These are phyloP conservation scores for Trichoderma erinaceum DNA, from an alignment of 495 filamentous ascomycete genomes.

Conservation along the genomic window DNA sequence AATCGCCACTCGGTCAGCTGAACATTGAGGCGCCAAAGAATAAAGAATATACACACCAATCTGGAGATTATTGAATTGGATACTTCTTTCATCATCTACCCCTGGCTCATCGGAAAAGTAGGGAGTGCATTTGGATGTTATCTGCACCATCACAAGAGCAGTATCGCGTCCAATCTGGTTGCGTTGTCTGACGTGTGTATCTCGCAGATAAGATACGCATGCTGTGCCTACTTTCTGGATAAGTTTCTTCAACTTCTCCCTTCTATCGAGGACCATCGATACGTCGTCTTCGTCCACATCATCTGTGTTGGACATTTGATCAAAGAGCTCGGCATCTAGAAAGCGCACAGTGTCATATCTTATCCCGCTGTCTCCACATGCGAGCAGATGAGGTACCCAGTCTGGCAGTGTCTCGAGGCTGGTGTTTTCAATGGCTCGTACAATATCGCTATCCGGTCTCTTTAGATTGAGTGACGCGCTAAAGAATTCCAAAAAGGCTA, in stretches of 20 bases:
- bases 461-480: slow-evolving; percentile 29
- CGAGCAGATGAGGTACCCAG: slow-evolving; percentile 65
- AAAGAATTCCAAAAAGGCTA: slow-evolving; percentile 39
- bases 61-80: slow-evolving; percentile 33
- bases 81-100: slow-evolving; percentile 28
- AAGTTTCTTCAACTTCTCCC: not conserved
- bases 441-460: slow-evolving; percentile 22
- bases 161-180: slow-evolving; percentile 37
- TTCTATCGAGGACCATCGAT: not conserved
- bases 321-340: slow-evolving; percentile 52
- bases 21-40: not conserved
- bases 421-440: slow-evolving; percentile 24
- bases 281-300: not conserved
- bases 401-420: slow-evolving; percentile 48
- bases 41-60: slow-evolving; percentile 32
- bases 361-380: slow-evolving; percentile 52
- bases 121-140: slow-evolving; percentile 36
- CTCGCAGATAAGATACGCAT: slow-evolving; percentile 43
- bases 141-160: slow-evolving; percentile 33
- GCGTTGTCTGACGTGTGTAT: slow-evolving; percentile 36
- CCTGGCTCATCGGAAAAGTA: slow-evolving; percentile 37
- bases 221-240: slow-evolving; percentile 30
- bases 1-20: not conserved
- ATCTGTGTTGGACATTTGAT: slow-evolving; percentile 24
- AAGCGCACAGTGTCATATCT: slow-evolving; percentile 50